phyloP scores from a whole-genome alignment of 352 stramenopile genomes.

The Phytopythium montanum region DNA sequence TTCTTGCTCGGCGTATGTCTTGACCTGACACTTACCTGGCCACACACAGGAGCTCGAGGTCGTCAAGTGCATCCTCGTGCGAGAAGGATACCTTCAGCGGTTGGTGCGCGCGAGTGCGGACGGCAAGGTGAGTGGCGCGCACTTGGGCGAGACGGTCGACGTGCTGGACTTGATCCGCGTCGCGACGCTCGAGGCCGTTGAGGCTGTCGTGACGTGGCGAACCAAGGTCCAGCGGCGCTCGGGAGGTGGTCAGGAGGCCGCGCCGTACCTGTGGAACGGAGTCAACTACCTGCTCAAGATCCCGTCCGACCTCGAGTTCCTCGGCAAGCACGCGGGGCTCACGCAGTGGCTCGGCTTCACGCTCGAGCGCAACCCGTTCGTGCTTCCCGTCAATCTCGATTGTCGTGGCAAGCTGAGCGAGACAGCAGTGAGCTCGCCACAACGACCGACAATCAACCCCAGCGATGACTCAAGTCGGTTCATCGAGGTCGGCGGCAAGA shows the following conservation, averaged over 20 bases:
- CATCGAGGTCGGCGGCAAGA: conserved; percentile 62
- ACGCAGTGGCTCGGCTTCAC: conserved; percentile 84
- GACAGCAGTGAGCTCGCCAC: background rate
- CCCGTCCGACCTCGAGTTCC: conserved; percentile 86
- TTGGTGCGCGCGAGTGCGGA: conserved; percentile 42
- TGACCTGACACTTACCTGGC: background rate
- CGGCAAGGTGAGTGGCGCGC: conserved; percentile 38
- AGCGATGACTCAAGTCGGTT: conserved; percentile 32
- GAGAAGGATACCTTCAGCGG: conserved; percentile 86
- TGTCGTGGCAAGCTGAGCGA: conserved; percentile 24
- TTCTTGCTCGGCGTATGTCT: background rate
- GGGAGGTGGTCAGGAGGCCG: conserved; percentile 7
- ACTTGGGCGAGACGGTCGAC: conserved; percentile 72
- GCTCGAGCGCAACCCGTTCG: conserved; percentile 85
- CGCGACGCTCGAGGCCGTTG: conserved; percentile 86
- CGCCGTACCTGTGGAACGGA: conserved; percentile 85
- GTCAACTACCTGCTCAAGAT: conserved; percentile 92
- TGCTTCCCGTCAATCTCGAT: conserved; percentile 81
- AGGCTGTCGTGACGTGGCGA: conserved; percentile 78
- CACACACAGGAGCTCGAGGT: conserved; percentile 73
- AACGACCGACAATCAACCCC: background rate
- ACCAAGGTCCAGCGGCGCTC: conserved; percentile 18
- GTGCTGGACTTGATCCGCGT: conserved; percentile 85
- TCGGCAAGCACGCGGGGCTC: conserved; percentile 76
- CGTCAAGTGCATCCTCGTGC: conserved; percentile 86